Conservation (phyloP, 2,329 filamentous ascomycete species). For the Nemania sp. region DNA sequence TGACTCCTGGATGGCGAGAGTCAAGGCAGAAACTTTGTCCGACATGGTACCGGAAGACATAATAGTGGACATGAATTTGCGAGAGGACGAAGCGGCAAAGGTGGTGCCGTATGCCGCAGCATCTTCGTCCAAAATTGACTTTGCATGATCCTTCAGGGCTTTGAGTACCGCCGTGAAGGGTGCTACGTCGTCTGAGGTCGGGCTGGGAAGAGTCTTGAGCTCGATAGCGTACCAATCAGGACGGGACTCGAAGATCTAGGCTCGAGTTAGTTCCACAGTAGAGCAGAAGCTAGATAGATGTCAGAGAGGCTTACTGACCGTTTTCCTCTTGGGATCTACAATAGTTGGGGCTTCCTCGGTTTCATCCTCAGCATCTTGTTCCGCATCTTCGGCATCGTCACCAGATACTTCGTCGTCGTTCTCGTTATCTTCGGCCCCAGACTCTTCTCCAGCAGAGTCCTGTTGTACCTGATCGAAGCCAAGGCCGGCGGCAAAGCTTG, state of each 20-base stretch:
- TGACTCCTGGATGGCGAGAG: conserved; percentile 92
- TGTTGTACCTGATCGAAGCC: conserved; percentile 50
- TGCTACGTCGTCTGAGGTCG: conserved; percentile 49
- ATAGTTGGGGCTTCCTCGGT: conserved; percentile 35
- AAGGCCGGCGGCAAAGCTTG: conserved; percentile 54
- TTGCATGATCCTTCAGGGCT: conserved; percentile 69
- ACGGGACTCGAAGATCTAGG: conserved; percentile 58
- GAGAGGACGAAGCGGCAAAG: conserved; percentile 78
- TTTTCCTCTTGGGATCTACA: conserved; percentile 41
- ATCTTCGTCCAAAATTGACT: conserved; percentile 75
- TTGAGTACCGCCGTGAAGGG: conserved; percentile 50
- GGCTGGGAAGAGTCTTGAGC: conserved; percentile 48
- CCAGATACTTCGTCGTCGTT: conserved; percentile 33
- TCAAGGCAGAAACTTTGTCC: conserved; percentile 94
- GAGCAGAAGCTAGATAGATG: background rate
- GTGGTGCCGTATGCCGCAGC: conserved; percentile 74
- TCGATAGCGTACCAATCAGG: conserved; percentile 59
- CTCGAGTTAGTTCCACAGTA: conserved; percentile 19
- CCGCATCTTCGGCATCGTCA: conserved; percentile 27
- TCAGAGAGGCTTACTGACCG: conserved; percentile 48
- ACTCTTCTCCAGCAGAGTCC: conserved; percentile 44
- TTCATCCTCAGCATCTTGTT: conserved; percentile 10
- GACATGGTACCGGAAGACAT: conserved; percentile 95
- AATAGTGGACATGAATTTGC: conserved; percentile 96
- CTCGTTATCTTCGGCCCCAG: conserved; percentile 39